Conservation (phyloP, 2,329 filamentous ascomycete species). For the Diplocarpon rosae region DNA sequence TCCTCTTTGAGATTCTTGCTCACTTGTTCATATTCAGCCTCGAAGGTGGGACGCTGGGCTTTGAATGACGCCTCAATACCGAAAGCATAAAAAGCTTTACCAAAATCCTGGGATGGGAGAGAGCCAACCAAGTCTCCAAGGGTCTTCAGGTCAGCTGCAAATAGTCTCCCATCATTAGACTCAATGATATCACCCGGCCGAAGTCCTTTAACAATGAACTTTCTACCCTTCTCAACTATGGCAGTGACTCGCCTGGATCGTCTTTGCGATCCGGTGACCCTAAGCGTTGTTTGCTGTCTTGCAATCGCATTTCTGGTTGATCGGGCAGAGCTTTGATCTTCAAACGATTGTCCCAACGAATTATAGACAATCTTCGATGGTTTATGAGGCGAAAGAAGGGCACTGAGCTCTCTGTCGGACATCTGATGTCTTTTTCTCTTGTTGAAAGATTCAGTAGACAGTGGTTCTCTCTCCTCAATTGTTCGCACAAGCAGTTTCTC, state of each 20-base stretch:
- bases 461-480: neutral
- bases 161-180: too few species aligned
- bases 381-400: neutral
- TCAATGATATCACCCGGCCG: neutral
- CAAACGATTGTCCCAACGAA: neutral
- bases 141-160: neutral
- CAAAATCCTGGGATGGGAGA: too few species aligned
- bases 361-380: neutral
- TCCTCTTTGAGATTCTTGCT: neutral
- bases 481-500: neutral
- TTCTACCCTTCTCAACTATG: neutral
- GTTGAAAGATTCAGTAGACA: neutral
- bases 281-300: neutral
- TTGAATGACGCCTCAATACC: too few species aligned
- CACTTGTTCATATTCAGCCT: neutral
- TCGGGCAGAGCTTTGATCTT: neutral
- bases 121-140: neutral
- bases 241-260: neutral
- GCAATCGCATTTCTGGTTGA: neutral
- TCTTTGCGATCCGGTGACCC: neutral
- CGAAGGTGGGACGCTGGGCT: neutral
- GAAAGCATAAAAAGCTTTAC: too few species aligned
- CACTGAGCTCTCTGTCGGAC: neutral
- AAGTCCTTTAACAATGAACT: constrained; percentile 1
- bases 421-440: neutral